These are phyloP conservation scores for Coemansia umbellata DNA, from an alignment of 192 early-diverging fungal species.

Conservation along the genomic window DNA sequence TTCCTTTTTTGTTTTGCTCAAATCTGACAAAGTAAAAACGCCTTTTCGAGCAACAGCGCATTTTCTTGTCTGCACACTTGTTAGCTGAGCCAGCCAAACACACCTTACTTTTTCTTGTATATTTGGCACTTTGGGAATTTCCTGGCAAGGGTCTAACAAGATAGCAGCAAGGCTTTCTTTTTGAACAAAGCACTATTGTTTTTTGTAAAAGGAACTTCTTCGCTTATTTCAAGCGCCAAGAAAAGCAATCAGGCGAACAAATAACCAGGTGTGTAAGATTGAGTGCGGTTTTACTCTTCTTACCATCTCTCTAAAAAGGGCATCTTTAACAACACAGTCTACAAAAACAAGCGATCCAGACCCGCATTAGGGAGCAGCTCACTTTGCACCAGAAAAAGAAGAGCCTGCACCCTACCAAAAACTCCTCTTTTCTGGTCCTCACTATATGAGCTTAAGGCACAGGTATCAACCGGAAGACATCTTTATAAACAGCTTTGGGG, in stretches of 20 bases:
- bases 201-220: too few relatives aligned
- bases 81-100: slow-evolving; percentile 3
- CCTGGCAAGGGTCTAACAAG: slow-evolving; percentile 3
- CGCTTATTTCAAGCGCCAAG: too few relatives aligned
- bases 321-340: too few relatives aligned
- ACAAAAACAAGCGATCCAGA: too few relatives aligned
- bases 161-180: slow-evolving; percentile 2
- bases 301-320: too few relatives aligned
- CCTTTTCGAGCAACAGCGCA: background rate
- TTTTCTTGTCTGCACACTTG: slow-evolving; percentile 9
- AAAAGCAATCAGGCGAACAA: too few relatives aligned
- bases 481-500: background rate
- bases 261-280: too few relatives aligned
- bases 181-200: slow-evolving; percentile 11
- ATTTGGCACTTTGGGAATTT: too few relatives aligned
- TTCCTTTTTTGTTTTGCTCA: too few relatives aligned
- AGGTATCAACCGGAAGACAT: background rate
- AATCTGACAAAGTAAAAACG: too few relatives aligned
- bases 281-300: too few relatives aligned
- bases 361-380: slow-evolving; percentile 6
- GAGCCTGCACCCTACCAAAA: background rate
- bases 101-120: too few relatives aligned
- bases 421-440: background rate
- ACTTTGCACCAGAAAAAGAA: background rate
- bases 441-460: slow-evolving; percentile 1